Evolutionary conservation across 2,329 filamentous ascomycete species (phyloP), one percentile per base, ranked within the genome.

Genomic region (Beauveria varroae): DNA sequence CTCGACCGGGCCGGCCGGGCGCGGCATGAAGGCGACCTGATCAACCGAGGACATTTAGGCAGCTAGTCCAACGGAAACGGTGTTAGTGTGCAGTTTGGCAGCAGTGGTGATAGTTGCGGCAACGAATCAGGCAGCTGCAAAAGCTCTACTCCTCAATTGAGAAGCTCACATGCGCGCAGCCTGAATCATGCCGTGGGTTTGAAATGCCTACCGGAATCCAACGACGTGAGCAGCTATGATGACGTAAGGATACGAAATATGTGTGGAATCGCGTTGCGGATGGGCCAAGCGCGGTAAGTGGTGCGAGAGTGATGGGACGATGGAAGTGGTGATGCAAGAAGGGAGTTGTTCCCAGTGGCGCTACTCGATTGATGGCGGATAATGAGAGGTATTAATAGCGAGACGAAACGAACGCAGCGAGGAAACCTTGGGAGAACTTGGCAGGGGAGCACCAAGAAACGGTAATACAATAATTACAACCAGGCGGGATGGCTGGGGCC

Each of bases 31-130:
- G 16, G 46, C 28, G 18, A 41, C 47, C 12, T 50, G 57, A 60
- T 60, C 57, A 41, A 60, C 16, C n/a, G 46, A 52, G 16, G 57
- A 60, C 57, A 60, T 59, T 16, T 9, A n/a, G 28, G 12, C 24
- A 37, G 20, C 12, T 44, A 20, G 22, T 10, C 37, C 9, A 22
- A 37, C 14, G 30, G 41, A 44, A 28, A 5, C 6, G 8, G 46
- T 28, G 44, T 57, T 57, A 56, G 53, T 46, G 24, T 18, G n/a
- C 18, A 37, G 34, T 56, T 30, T 34, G 54, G 20, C 5, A 18
- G 51, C 14, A 46, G n/a, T 47, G 20, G n/a, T n/a, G 53, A 7
- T 14, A 51, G 18, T 16, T 51, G 3, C 24, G 26, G 24, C 16
- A 10, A 18, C 14, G n/a, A 9, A 24, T 28, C 22, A 7, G 16